Conservation (phyloP, 176 grass and related monocot genomes). For the Otatea glauca region DNA sequence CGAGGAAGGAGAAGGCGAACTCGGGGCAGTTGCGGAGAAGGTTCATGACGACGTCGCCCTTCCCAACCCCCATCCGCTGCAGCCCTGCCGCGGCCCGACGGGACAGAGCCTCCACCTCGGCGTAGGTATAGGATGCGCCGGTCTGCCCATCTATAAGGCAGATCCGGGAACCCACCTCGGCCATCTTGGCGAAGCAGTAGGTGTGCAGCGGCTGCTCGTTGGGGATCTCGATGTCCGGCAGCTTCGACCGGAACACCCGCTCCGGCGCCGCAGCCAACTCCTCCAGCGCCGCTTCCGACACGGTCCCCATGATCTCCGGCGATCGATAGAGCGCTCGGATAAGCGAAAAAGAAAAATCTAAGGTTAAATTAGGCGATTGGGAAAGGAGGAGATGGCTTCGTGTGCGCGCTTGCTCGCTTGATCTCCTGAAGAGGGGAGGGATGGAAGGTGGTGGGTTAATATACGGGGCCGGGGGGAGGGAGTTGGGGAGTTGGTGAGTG, state of each 20-base stretch:
- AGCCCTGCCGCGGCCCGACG: conserved; percentile 55
- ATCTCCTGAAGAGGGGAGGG: conserved; percentile 46
- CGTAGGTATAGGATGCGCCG: conserved; percentile 60
- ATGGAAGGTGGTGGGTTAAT: conserved; percentile 36
- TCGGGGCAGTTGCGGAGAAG: conserved; percentile 81
- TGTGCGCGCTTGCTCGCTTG: conserved; percentile 4
- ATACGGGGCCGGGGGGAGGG: conserved; percentile 33
- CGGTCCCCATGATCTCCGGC: conserved; percentile 43
- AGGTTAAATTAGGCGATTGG: neutral
- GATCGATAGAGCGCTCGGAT: neutral
- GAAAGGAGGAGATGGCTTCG: neutral
- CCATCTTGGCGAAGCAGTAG: conserved; percentile 74
- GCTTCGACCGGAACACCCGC: conserved; percentile 74
- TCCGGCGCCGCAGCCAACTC: neutral
- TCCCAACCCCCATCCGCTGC: conserved; percentile 50
- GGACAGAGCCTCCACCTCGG: conserved; percentile 45
- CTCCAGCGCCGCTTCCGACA: conserved; percentile 12
- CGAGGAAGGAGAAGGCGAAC: conserved; percentile 79
- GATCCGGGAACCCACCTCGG: conserved; percentile 32
- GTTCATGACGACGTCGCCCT: conserved; percentile 81
- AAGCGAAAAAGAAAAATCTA: neutral
- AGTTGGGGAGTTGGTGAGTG: conserved; percentile 41
- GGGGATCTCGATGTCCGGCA: conserved; percentile 76
- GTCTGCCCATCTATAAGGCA: conserved; percentile 75
- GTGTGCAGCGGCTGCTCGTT: conserved; percentile 54